Base-by-base conservation (phyloP, 2,329 filamentous ascomycete species). In the Aspergillus udagawae region DNA sequence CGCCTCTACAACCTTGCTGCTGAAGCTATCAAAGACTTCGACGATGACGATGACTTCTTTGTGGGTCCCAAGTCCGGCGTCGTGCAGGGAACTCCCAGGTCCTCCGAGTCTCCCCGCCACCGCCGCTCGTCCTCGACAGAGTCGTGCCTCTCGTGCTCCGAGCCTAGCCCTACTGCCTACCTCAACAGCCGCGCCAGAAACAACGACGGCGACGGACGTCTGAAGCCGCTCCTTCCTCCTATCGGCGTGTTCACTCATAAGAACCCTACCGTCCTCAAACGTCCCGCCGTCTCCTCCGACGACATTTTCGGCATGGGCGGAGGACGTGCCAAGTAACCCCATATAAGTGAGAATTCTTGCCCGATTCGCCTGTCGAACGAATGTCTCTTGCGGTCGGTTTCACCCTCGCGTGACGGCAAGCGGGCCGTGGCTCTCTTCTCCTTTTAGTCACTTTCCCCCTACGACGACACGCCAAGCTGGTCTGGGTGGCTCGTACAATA, bases 101-200 rank as follows among this genome's bases (percentile, higher is more conserved):
- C 51, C 28, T 59, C 63, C 20, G 62, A 61, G 23, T 53, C 65
- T 51, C 57, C 64, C 14, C 58, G 55, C 49, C 65, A 63, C 12
- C 57, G 61, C 12, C 57, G 53, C 32, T 52, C 49, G 8, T 65
- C 66, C 12, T 61, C 57, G 23, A 53, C 41, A 6, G 56, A 60
- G 35, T 60, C 61, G 2, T 55, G 57, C 12, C 49, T 57, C 35
- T 64, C 61, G 0, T 64, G 60, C 3, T 63, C 63, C 7, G 56
- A 57, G n/a, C 55, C 60, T 38, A 64, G 64, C 41, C 64, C 63
- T 48, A 54, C 49, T 17, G 44, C 49, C 17, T 41, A 57, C 32
- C 32, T 38, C 53, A 55, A 56, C 48, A 49, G 45, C 41, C 57
- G 56, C 10, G 29, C 28, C 55, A 60, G 54, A 14, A 47, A 27